Conservation (phyloP, 2,329 filamentous ascomycete species). For the Cercospora citrullina region DNA sequence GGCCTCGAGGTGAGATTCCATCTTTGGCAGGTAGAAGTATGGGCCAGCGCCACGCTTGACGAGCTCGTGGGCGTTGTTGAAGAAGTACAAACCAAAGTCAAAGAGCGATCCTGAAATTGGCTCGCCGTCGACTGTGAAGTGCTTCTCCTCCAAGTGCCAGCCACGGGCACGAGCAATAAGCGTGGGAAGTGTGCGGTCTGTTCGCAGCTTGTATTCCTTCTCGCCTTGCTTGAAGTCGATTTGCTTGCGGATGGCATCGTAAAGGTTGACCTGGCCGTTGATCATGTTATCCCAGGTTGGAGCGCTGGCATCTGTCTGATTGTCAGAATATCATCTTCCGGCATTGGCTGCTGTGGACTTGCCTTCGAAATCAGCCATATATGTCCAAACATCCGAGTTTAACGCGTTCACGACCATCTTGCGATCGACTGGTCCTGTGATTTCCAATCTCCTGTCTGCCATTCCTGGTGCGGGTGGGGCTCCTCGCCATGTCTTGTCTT, state of each 20-base stretch:
- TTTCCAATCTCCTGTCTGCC: conserved; percentile 91
- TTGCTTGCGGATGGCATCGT: conserved; percentile 90
- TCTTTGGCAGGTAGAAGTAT: conserved; percentile 96
- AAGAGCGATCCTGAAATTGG: conserved; percentile 90
- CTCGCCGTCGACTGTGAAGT: conserved; percentile 92
- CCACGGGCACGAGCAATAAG: conserved; percentile 92
- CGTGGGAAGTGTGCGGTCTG: conserved; percentile 81
- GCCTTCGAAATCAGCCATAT: conserved; percentile 99
- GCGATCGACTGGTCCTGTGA: conserved; percentile 92
- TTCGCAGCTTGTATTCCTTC: conserved; percentile 97
- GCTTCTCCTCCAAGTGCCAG: conserved; percentile 98
- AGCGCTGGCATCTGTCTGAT: conserved; percentile 74
- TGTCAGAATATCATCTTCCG: conserved; percentile 9
- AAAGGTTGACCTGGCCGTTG: conserved; percentile 95
- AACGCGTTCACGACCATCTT: conserved; percentile 99
- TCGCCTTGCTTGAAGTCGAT: conserved; percentile 93
- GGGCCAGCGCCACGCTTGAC: conserved; percentile 82
- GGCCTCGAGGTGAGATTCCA: conserved; percentile 95
- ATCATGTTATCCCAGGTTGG: conserved; percentile 99
- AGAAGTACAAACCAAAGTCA: conserved; percentile 98
- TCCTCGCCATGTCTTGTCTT: conserved; percentile 90
- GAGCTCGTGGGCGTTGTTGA: conserved; percentile 91
- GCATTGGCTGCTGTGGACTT: conserved; percentile 36
- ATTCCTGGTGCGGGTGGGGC: conserved; percentile 88
- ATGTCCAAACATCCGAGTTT: conserved; percentile 96